Conservation (phyloP, 2,329 filamentous ascomycete species). For the Pseudogymnoascus verrucosus region DNA sequence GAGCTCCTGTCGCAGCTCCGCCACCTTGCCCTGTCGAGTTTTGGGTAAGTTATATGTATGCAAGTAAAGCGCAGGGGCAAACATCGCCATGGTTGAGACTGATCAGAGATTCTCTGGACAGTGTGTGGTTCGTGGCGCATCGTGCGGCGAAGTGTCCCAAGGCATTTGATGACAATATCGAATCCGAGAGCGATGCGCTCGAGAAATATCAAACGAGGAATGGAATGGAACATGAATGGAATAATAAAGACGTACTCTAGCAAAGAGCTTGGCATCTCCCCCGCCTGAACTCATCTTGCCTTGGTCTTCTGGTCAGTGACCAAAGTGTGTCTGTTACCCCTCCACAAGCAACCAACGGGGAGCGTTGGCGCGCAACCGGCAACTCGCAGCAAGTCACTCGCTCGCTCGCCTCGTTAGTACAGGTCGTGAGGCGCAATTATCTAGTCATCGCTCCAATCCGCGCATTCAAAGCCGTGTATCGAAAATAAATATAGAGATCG, state of each 20-base stretch:
- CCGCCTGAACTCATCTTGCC: conserved; percentile 43
- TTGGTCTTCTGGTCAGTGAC: neutral
- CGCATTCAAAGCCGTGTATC: neutral
- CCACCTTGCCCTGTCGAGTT: conserved; percentile 83
- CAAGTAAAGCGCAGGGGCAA: conserved; percentile 23
- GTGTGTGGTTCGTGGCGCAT: conserved; percentile 14
- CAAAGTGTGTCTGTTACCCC: conserved; percentile 19
- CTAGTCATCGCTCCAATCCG: neutral
- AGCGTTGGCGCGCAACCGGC: neutral
- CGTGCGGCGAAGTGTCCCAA: conserved; percentile 10
- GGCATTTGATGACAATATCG: conserved; percentile 3
- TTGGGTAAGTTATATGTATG: conserved; percentile 23
- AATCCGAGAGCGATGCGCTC: neutral
- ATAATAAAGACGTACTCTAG: conserved; percentile 61
- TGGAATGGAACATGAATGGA: conserved; percentile 14
- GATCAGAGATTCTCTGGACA: conserved; percentile 13
- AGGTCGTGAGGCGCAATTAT: conserved; percentile 5
- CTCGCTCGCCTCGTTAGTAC: neutral
- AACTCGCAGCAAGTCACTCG: conserved; percentile 7
- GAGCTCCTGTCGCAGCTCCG: conserved; percentile 89
- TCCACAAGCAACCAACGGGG: conserved; percentile 16
- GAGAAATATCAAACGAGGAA: conserved; percentile 2
- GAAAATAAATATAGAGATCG: conserved; percentile 1
- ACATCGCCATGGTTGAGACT: conserved; percentile 19
- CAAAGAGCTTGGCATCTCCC: conserved; percentile 98